phyloP scores from a whole-genome alignment of 2,329 filamentous ascomycete genomes.

The Colletotrichum sp. region DNA sequence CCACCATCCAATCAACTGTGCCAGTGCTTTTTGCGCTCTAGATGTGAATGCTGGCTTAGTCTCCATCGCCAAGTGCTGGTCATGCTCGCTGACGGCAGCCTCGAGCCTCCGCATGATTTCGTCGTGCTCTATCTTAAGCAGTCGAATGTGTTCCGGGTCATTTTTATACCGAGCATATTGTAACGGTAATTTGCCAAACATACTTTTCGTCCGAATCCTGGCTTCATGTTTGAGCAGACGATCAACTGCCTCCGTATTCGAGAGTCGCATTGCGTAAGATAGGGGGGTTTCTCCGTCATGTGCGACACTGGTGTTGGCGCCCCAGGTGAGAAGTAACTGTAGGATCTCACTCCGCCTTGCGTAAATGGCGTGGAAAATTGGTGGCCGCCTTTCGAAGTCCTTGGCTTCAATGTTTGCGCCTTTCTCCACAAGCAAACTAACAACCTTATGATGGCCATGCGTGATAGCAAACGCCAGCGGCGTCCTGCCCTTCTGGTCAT shows the following conservation, averaged over 20 bases:
- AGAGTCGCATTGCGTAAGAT: background rate
- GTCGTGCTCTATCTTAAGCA: too few species aligned
- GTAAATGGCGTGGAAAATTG: background rate
- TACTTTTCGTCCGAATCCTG: too few species aligned
- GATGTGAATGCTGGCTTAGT: too few species aligned
- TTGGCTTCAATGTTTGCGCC: background rate
- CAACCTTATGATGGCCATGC: background rate
- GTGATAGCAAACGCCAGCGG: background rate
- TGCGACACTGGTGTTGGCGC: background rate
- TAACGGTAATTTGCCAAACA: background rate
- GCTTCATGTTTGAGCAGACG: background rate
- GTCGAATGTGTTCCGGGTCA: too few species aligned
- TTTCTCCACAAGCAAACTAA: background rate
- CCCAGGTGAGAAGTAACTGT: background rate
- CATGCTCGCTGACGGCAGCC: too few species aligned
- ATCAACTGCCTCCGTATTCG: background rate
- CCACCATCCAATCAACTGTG: too few species aligned
- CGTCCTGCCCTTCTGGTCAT: too few species aligned
- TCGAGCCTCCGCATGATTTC: too few species aligned
- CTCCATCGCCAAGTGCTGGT: too few species aligned
- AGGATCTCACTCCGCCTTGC: rapidly evolving
- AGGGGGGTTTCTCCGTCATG: background rate
- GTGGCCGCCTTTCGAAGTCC: background rate
- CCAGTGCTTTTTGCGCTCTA: too few species aligned
- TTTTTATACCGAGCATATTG: too few species aligned